These are phyloP conservation scores for Excoecaria agallocha DNA, from an alignment of 345 rosid genomes.

Conservation along the genomic window DNA sequence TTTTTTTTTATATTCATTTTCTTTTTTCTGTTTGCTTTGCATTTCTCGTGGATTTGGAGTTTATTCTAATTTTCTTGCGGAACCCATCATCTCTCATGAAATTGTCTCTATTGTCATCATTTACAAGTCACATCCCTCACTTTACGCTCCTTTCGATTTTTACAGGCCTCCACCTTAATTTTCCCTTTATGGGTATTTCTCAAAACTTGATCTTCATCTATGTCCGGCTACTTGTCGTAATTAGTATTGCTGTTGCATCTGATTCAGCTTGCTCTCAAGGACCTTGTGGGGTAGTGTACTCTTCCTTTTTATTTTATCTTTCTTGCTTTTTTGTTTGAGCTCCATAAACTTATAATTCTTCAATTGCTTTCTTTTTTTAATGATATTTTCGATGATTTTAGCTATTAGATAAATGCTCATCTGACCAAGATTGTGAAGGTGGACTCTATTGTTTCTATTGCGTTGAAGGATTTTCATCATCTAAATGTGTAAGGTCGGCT, in stretches of 20 bases:
- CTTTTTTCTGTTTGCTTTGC: no score
- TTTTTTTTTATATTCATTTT: no score
- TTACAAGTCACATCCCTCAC: background rate
- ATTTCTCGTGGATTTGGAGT: no score
- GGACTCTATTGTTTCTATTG: slow-evolving; percentile 61
- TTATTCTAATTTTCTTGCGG: no score
- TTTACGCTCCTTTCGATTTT: background rate
- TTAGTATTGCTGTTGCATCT: slow-evolving; percentile 18
- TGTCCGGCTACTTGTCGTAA: background rate
- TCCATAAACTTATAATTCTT: background rate
- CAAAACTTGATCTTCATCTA: slow-evolving; percentile 20
- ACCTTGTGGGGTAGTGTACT: slow-evolving; percentile 43
- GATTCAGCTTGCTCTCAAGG: slow-evolving; percentile 25
- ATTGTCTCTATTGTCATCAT: background rate
- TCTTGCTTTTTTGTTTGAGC: background rate
- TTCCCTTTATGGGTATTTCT: slow-evolving; percentile 25
- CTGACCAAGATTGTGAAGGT: slow-evolving; percentile 54
- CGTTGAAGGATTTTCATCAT: slow-evolving; percentile 38
- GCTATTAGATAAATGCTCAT: slow-evolving; percentile 55
- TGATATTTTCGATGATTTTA: background rate
- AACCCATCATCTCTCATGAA: no score
- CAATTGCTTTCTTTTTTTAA: background rate
- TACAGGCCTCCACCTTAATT: background rate
- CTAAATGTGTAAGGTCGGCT: slow-evolving; percentile 52
- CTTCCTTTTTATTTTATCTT: background rate